These are phyloP conservation scores for Dryadomyces sulphureus DNA, from an alignment of 2,329 filamentous ascomycete species.

Conservation along the genomic window DNA sequence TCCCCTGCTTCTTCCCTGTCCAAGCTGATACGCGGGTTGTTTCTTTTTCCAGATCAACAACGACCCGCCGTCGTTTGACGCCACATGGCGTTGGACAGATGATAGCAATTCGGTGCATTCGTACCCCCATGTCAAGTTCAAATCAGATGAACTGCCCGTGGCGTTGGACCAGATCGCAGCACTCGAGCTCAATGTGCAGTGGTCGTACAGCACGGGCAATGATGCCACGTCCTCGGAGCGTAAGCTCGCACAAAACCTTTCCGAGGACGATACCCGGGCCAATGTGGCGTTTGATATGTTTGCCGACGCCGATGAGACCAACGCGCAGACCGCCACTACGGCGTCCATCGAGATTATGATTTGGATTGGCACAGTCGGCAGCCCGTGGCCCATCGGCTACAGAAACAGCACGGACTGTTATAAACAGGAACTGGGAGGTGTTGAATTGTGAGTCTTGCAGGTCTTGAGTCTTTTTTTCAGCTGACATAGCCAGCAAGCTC, in stretches of 20 bases:
- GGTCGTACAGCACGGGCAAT: background rate
- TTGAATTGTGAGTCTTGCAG: background rate
- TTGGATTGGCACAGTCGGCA: slow-evolving; percentile 1
- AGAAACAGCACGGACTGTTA: background rate
- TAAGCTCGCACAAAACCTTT: background rate
- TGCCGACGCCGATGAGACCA: background rate
- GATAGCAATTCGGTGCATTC: background rate
- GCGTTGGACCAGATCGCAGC: background rate
- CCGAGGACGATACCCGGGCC: background rate
- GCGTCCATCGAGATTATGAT: slow-evolving; percentile 4
- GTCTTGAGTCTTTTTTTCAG: background rate
- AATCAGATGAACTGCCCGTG: background rate
- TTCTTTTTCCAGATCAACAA: slow-evolving; percentile 2
- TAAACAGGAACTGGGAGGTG: background rate
- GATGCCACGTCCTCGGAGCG: background rate
- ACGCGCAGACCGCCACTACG: background rate
- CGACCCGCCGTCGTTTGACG: background rate
- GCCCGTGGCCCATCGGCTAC: background rate
- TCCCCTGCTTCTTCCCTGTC: background rate
- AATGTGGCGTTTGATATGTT: slow-evolving; percentile 6
- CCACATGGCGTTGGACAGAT: slow-evolving; percentile 1
- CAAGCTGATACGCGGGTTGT: background rate
- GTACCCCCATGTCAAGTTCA: slow-evolving; percentile 1
- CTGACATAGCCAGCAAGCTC: background rate
- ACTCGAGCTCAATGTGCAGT: background rate